These are phyloP conservation scores for Gliomastix tumulicola DNA, from an alignment of 2,329 filamentous ascomycete species.

Conservation along the genomic window DNA sequence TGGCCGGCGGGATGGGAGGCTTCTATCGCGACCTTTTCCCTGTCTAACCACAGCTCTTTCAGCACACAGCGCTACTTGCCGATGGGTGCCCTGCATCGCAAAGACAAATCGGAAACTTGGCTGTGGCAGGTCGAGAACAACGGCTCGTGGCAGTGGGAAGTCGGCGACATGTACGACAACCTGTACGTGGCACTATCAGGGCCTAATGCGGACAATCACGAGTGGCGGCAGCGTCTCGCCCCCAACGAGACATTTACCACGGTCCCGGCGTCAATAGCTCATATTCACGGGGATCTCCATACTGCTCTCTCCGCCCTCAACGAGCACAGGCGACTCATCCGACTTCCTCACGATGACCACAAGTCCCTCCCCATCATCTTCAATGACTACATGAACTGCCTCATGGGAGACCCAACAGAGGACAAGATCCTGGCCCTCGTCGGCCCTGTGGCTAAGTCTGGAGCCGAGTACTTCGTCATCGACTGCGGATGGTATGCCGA, in stretches of 20 bases:
- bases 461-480: constrained; percentile 27
- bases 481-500: constrained; percentile 28
- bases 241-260: constrained; percentile 15
- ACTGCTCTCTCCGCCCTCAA: constrained; percentile 17
- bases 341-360: constrained; percentile 19
- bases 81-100: constrained; percentile 17
- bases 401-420: constrained; percentile 27
- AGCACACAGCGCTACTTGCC: constrained; percentile 18
- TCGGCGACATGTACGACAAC: constrained; percentile 23
- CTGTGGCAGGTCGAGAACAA: constrained; percentile 27
- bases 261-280: constrained; percentile 14
- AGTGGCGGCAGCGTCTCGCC: constrained; percentile 14
- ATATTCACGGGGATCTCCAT: constrained; percentile 11
- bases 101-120: constrained; percentile 15
- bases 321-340: constrained; percentile 18
- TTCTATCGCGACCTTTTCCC: constrained; percentile 11
- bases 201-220: constrained; percentile 16
- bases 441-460: constrained; percentile 16
- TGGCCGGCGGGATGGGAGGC: constrained; percentile 7
- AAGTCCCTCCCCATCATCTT: constrained; percentile 21
- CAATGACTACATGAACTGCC: constrained; percentile 31
- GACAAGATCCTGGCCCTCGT: constrained; percentile 20
- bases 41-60: constrained; percentile 19
- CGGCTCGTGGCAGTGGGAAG: constrained; percentile 26
- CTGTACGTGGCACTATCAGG: constrained; percentile 20